phyloP scores from a whole-genome alignment of 345 rosid species.

The Turnera subulata region DNA sequence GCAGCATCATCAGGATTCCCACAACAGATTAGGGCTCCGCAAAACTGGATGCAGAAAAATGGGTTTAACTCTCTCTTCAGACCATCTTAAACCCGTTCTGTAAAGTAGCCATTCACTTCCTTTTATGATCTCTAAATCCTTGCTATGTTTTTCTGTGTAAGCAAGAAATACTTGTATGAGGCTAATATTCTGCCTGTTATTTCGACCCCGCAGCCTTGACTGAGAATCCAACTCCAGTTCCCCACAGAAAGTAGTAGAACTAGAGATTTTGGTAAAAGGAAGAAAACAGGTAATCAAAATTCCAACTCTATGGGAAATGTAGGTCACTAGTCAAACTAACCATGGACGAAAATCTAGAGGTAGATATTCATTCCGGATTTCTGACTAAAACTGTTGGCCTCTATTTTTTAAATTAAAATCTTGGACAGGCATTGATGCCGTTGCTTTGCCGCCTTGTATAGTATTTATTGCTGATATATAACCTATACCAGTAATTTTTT shows the following conservation, averaged over 20 bases:
- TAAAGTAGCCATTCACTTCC: conserved; percentile 12
- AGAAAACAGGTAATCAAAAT: not conserved
- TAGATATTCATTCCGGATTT: too few species aligned
- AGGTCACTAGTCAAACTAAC: conserved; percentile 9
- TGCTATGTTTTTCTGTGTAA: not conserved
- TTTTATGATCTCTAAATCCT: not conserved
- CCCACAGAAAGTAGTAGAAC: not conserved
- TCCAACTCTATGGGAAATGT: conserved; percentile 12
- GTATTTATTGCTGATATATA: too few species aligned
- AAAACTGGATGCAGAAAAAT: conserved; percentile 65
- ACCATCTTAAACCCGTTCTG: conserved; percentile 27
- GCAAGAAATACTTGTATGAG: not conserved
- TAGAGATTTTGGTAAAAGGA: not conserved
- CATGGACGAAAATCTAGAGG: too few species aligned
- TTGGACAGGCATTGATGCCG: too few species aligned
- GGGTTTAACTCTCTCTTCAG: conserved; percentile 48
- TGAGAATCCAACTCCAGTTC: not conserved
- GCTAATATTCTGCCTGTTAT: not conserved
- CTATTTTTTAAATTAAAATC: too few species aligned
- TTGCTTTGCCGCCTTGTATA: too few species aligned
- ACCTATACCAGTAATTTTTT: too few species aligned
- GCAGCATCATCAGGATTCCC: conserved; percentile 99
- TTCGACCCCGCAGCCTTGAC: too few species aligned
- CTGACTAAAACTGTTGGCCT: too few species aligned
- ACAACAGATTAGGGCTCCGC: conserved; percentile 46